These are phyloP conservation scores for Ascochyta lentis DNA, from an alignment of 2,329 filamentous ascomycete species.

Conservation along the genomic window DNA sequence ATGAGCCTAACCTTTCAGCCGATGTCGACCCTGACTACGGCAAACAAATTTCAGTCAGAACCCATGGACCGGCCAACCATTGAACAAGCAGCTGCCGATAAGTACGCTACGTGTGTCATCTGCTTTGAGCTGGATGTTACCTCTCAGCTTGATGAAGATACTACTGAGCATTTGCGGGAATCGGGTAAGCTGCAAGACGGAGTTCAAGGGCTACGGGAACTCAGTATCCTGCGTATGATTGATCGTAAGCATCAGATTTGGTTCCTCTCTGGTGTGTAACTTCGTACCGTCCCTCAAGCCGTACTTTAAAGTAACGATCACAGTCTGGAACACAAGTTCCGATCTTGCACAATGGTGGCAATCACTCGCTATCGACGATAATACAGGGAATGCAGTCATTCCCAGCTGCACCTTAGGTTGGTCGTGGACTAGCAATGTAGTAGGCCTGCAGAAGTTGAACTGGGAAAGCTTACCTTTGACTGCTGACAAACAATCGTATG, in stretches of 20 bases:
- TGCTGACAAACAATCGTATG: too few relatives aligned
- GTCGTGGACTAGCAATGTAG: background rate
- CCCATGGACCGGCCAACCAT: background rate
- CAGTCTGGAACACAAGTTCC: too few relatives aligned
- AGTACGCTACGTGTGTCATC: background rate
- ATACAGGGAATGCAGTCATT: too few relatives aligned
- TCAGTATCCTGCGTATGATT: background rate
- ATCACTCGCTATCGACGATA: too few relatives aligned
- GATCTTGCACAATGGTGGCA: too few relatives aligned
- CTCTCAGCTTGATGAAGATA: background rate
- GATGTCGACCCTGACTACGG: background rate
- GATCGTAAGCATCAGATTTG: too few relatives aligned
- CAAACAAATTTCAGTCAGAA: background rate
- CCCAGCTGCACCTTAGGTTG: too few relatives aligned
- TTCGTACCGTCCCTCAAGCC: too few relatives aligned
- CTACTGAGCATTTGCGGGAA: background rate
- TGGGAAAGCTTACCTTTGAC: background rate
- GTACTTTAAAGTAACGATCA: too few relatives aligned
- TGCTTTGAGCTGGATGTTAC: background rate
- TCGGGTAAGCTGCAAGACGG: background rate
- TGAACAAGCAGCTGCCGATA: background rate
- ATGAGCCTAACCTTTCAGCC: slow-evolving; percentile 1
- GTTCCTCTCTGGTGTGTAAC: too few relatives aligned
- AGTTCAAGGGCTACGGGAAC: background rate
- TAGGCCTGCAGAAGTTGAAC: background rate